Evolutionary conservation across 2,329 filamentous ascomycete species (phyloP), one percentile per base, ranked within the genome.

Genomic region (Colletotrichum filicis): DNA sequence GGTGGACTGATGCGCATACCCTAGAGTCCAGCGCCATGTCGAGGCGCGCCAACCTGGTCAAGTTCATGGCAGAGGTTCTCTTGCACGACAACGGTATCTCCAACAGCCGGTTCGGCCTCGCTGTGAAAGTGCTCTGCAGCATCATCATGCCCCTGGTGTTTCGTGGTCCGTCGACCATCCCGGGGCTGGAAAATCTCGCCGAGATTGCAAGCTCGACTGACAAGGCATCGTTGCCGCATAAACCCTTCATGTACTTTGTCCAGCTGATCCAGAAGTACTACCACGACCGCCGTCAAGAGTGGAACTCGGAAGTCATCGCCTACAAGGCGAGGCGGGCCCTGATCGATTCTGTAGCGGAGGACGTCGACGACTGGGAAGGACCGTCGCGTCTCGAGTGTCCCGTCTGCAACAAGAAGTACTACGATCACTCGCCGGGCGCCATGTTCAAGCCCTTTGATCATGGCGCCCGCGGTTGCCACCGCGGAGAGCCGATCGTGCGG

Each of bases 11-110:
- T 2, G 66, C 70, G 35, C 66, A 70, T 26, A 57, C 60, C 2
- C 53, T 73, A 22, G 52, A 70, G 49, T 26, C 53, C 19, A 19
- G 24, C 9, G 26, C 46, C 37, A 35, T 61, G 11, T 46, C 26
- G 32, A 55, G 32, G 26, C 70, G 70, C 3, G 52, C 32, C 19
- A 59, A 28, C 9, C 55, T 70, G 37, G 70, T 70, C n/a, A 37
- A 32, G 28, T 61, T 70, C 60, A 65, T 73, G 70, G 56, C 59
- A 2, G 66, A 70, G 35, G 52, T 73, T 28, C 19, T 64, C 42
- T 12, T 70, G 19, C 65, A 70, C 49, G 70, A 73, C 55, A 70
- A 49, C 26, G 70, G 70, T 28, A 60, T 73, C 59, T 70, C 66
- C 4, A 66, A 49, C 53, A 46, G 55, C 32, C 42, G 59, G 24